Percentiles rank a stretch among this genome's conserved stretches.
Evolutionary conservation across 768 basidiomycete species (phyloP).

Genomic region (Tylopilus plumbeoviolaceoides): DNA sequence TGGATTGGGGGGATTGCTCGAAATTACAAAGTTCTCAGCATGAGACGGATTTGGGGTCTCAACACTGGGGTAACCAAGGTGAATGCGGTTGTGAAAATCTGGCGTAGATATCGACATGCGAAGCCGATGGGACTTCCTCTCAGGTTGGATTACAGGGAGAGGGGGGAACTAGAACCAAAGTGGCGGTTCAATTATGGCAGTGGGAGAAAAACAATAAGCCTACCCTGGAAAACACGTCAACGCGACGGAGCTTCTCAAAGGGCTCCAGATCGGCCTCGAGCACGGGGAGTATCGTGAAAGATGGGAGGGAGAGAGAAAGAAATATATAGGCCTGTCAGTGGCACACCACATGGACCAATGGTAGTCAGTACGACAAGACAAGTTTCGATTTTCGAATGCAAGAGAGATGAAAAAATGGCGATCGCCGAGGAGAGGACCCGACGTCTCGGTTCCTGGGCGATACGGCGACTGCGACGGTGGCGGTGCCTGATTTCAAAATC

Average conservation of each 20-base stretch:
- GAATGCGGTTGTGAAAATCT: slow-evolving; percentile 26
- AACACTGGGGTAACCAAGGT: background rate
- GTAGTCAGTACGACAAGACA: slow-evolving; percentile 18
- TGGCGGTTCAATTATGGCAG: background rate
- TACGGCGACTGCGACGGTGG: slow-evolving; percentile 4
- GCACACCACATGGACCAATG: background rate
- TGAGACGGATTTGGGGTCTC: background rate
- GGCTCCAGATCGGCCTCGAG: slow-evolving; percentile 63
- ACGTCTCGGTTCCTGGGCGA: slow-evolving; percentile 3
- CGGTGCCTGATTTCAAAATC: slow-evolving; percentile 19
- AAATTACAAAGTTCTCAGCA: slow-evolving; percentile 49
- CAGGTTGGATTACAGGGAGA: slow-evolving; percentile 20
- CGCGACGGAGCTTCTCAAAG: slow-evolving; percentile 49
- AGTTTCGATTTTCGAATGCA: slow-evolving; percentile 5
- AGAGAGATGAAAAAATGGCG: slow-evolving; percentile 1
- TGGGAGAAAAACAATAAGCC: background rate
- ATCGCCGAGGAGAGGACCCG: slow-evolving; percentile 18
- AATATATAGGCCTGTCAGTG: slow-evolving; percentile 49
- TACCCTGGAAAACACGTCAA: slow-evolving; percentile 34
- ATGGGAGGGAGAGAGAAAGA: slow-evolving; percentile 46
- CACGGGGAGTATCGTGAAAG: slow-evolving; percentile 49
- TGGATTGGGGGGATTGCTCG: slow-evolving; percentile 69
- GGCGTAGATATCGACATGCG: slow-evolving; percentile 35
- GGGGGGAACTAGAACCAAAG: slow-evolving; percentile 14
- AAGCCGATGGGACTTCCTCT: slow-evolving; percentile 20